Evolutionary conservation across 2,329 filamentous ascomycete species (phyloP).

Genomic region (Xylaria sp.): DNA sequence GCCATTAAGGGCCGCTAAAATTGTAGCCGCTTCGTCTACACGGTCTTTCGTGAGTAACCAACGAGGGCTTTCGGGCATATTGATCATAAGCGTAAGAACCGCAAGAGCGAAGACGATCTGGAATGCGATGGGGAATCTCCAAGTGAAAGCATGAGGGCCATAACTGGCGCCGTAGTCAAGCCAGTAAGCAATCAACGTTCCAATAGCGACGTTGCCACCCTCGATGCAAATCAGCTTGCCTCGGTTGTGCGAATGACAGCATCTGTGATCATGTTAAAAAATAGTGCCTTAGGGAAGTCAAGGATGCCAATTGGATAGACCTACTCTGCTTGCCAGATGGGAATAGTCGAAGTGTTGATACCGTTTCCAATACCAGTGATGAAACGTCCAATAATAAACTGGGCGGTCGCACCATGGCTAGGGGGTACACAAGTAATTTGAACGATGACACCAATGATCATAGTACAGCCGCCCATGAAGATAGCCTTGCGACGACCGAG

Average conservation of each 20-base stretch:
- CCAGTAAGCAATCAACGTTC: constrained; percentile 51
- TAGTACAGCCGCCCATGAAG: constrained; percentile 56
- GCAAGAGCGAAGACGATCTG: constrained; percentile 53
- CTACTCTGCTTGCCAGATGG: constrained; percentile 48
- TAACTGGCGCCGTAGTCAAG: constrained; percentile 48
- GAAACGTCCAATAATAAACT: constrained; percentile 56
- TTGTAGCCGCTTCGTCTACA: constrained; percentile 57
- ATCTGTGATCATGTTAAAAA: constrained; percentile 38
- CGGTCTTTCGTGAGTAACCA: constrained; percentile 53
- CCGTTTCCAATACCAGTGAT: constrained; percentile 58
- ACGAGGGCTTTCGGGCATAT: constrained; percentile 60
- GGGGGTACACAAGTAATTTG: constrained; percentile 56
- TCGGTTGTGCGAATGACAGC: constrained; percentile 56
- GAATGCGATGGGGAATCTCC: constrained; percentile 49
- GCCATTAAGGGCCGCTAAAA: constrained; percentile 59
- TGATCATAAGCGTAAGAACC: constrained; percentile 46
- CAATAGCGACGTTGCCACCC: constrained; percentile 50
- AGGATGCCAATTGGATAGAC: neutral
- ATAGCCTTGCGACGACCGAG: constrained; percentile 62
- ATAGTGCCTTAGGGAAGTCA: neutral
- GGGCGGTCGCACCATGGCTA: constrained; percentile 51
- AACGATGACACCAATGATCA: constrained; percentile 62
- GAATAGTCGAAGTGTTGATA: constrained; percentile 54
- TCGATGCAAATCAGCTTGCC: constrained; percentile 66
- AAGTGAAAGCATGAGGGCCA: constrained; percentile 43